These are phyloP conservation scores for Kodamaea kaohsiungensis DNA, from an alignment of 805 yeast species.

Conservation along the genomic window DNA sequence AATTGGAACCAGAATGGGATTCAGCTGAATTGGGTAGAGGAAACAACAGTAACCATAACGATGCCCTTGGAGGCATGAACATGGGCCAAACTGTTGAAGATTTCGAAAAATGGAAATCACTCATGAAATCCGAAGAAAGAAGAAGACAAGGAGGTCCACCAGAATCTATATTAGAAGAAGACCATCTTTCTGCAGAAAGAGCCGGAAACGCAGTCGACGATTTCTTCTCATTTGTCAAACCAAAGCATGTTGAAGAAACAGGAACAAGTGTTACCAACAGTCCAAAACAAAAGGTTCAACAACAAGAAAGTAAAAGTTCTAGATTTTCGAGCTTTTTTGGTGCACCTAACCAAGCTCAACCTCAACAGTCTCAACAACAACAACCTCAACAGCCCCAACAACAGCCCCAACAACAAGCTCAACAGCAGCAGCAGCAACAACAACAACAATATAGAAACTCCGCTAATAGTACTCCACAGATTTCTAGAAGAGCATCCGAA, in stretches of 20 bases:
- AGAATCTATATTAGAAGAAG: conserved; percentile 13
- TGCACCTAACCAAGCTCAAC: conserved; percentile 6
- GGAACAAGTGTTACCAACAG: conserved; percentile 4
- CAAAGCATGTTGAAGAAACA: conserved; percentile 18
- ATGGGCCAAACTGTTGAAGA: conserved; percentile 58
- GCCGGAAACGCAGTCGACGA: conserved; percentile 44
- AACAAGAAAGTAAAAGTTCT: conserved; percentile 29
- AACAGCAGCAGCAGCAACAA: not conserved
- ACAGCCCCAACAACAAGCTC: not conserved
- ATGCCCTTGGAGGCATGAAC: conserved; percentile 19
- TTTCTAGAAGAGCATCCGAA: not conserved
- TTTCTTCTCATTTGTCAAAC: conserved; percentile 42
- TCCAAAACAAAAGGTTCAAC: conserved; percentile 3
- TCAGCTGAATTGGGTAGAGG: conserved; percentile 21
- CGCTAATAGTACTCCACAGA: not conserved
- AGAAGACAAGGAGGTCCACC: conserved; percentile 43
- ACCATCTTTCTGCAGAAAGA: conserved; percentile 13
- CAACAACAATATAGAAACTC: conserved; percentile 2
- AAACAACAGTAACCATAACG: not conserved
- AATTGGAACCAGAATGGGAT: conserved; percentile 43
- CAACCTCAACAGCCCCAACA: no score
- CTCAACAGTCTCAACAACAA: not conserved
- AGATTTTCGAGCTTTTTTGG: conserved; percentile 38
- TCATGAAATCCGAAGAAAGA: conserved; percentile 52
- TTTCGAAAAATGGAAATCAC: conserved; percentile 59